phyloP scores from a whole-genome alignment of 768 basidiomycete species.

The Hygrophoropsis aurantiaca region DNA sequence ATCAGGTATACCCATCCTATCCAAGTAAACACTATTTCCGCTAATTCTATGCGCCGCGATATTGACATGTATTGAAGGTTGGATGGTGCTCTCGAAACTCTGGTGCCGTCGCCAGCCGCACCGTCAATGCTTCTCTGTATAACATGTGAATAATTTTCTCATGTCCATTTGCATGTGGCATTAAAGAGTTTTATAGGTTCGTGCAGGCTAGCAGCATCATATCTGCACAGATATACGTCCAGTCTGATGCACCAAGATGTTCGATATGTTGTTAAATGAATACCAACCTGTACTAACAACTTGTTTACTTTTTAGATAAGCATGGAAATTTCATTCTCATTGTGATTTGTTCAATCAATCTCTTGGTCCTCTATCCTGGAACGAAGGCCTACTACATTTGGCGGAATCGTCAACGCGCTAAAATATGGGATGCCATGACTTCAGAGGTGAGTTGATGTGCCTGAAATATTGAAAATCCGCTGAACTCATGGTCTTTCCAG shows the following conservation, averaged over 20 bases:
- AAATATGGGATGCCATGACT: conserved; percentile 55
- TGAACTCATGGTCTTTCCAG: conserved; percentile 25
- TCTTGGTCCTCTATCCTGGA: conserved; percentile 46
- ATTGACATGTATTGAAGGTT: conserved; percentile 22
- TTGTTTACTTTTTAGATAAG: conserved; percentile 36
- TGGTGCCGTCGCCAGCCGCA: conserved; percentile 52
- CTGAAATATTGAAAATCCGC: not conserved
- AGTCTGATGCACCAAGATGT: conserved; percentile 53
- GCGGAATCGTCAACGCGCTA: conserved; percentile 49
- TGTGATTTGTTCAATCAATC: conserved; percentile 45
- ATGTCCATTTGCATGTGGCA: not conserved
- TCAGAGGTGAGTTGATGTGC: conserved; percentile 32
- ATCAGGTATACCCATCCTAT: conserved; percentile 46
- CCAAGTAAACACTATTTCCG: conserved; percentile 20
- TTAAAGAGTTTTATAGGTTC: conserved; percentile 20
- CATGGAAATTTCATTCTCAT: conserved; percentile 59
- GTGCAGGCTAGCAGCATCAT: conserved; percentile 43
- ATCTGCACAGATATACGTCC: conserved; percentile 52
- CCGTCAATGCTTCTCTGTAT: conserved; percentile 53
- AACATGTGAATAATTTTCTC: conserved; percentile 41
- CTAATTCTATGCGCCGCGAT: not conserved
- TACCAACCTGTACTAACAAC: not conserved
- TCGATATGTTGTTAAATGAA: conserved; percentile 12
- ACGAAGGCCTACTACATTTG: conserved; percentile 52
- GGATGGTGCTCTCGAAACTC: conserved; percentile 56